Conservation (phyloP, 1,284 basidiomycete species). For the Apiotrichum siamense region DNA sequence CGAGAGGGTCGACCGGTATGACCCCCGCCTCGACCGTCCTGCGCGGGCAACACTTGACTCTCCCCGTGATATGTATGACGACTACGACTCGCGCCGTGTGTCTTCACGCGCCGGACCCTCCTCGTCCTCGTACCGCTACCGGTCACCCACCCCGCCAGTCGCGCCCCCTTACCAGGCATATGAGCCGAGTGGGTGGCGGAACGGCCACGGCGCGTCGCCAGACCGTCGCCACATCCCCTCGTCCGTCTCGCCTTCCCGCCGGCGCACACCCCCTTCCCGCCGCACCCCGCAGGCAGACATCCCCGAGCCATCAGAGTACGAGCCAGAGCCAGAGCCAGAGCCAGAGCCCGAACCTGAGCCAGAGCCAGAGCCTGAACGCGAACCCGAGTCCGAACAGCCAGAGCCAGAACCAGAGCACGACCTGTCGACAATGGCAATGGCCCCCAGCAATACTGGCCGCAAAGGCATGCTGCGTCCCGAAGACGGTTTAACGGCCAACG, state of each 20-base stretch:
- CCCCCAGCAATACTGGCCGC: slow-evolving; percentile 2
- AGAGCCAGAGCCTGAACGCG: slow-evolving; percentile 1
- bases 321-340: background rate
- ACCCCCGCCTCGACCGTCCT: background rate
- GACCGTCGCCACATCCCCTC: background rate
- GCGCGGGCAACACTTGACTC: background rate
- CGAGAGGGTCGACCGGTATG: background rate
- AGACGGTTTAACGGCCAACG: slow-evolving; percentile 27
- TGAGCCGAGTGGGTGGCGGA: slow-evolving; percentile 6
- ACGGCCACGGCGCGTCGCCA: background rate
- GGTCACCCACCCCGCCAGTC: background rate
- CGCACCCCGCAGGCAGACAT: slow-evolving; percentile 2
- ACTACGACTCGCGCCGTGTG: background rate
- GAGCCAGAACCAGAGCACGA: background rate
- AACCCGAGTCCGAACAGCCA: background rate
- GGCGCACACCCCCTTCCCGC: too few relatives aligned
- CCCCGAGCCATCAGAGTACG: background rate
- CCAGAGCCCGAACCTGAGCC: background rate
- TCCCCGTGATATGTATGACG: background rate
- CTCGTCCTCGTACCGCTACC: background rate
- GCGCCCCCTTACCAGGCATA: slow-evolving; percentile 1
- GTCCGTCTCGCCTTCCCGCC: background rate
- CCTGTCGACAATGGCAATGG: background rate
- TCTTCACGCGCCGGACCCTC: background rate
- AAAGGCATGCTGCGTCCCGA: slow-evolving; percentile 20